Evolutionary conservation across 129 eudicot species (phyloP).

Genomic region (Helichrysum umbraculigerum): DNA sequence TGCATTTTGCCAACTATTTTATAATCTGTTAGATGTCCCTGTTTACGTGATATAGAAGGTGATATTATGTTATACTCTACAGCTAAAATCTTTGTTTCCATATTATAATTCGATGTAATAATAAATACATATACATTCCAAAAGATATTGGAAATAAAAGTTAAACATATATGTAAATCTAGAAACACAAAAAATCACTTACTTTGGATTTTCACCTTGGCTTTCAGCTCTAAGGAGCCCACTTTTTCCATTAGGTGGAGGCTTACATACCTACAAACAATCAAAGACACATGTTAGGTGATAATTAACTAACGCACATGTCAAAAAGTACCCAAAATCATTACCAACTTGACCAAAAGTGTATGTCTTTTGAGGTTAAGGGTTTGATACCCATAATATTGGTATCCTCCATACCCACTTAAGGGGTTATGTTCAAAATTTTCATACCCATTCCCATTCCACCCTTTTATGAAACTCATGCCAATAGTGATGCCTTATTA

Average conservation of each 20-base stretch:
- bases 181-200: conserved; percentile 30
- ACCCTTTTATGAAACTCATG: not conserved
- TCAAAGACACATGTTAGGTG: conserved; percentile 35
- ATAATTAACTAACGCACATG: conserved; percentile 1
- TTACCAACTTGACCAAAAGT: conserved; percentile 18
- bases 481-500: not conserved
- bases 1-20: conserved; percentile 24
- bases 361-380: not conserved
- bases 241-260: conserved; percentile 67
- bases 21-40: conserved; percentile 33
- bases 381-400: not conserved
- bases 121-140: too few relatives aligned
- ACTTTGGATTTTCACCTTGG: conserved; percentile 74
- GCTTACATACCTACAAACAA: conserved; percentile 67
- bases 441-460: not conserved
- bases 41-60: conserved; percentile 31
- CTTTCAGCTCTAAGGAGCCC: conserved; percentile 78
- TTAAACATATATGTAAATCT: conserved; percentile 9
- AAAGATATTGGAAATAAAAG: too few relatives aligned
- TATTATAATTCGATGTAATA: not conserved
- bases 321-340: conserved; percentile 8
- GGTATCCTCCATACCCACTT: not conserved
- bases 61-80: conserved; percentile 9
- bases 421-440: not conserved
- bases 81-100: conserved; percentile 11